Conservation (phyloP, 2,329 filamentous ascomycete species). For the Botrytis pseudocinerea region DNA sequence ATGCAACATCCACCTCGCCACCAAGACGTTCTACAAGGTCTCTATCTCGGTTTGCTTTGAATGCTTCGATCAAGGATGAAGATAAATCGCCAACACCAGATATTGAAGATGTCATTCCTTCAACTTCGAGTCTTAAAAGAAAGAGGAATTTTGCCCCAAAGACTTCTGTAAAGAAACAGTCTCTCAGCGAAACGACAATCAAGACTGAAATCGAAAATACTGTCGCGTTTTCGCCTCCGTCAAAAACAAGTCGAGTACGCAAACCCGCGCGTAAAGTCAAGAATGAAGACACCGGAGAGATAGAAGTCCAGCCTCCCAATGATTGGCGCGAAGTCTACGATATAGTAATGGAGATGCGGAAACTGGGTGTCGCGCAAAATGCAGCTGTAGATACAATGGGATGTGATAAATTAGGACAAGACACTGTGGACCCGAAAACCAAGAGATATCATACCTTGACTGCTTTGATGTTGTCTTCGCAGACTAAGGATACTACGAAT, state of each 20-base stretch:
- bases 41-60: slow-evolving; percentile 50
- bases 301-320: slow-evolving; percentile 59
- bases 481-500: slow-evolving; percentile 74
- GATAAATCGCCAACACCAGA: slow-evolving; percentile 42
- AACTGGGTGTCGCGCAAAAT: slow-evolving; percentile 57
- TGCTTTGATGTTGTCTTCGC: slow-evolving; percentile 69
- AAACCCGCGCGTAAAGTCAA: slow-evolving; percentile 51
- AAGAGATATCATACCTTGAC: slow-evolving; percentile 67
- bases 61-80: slow-evolving; percentile 35
- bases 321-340: slow-evolving; percentile 85
- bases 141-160: slow-evolving; percentile 44
- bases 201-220: slow-evolving; percentile 46
- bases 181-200: slow-evolving; percentile 40
- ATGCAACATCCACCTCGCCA: slow-evolving; percentile 45
- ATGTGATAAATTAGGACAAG: slow-evolving; percentile 20
- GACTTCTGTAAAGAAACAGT: slow-evolving; percentile 49
- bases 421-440: slow-evolving; percentile 21
- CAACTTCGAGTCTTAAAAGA: slow-evolving; percentile 44
- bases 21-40: slow-evolving; percentile 50
- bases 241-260: slow-evolving; percentile 43
- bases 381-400: slow-evolving; percentile 93
- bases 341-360: slow-evolving; percentile 74
- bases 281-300: slow-evolving; percentile 46
- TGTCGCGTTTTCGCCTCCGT: slow-evolving; percentile 33
- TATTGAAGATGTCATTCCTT: slow-evolving; percentile 57